A percentile compares a stretch with the other conserved stretches of the same genome.
Conservation (phyloP, 352 stramenopile genomes). For the Phytophthora sojae region DNA sequence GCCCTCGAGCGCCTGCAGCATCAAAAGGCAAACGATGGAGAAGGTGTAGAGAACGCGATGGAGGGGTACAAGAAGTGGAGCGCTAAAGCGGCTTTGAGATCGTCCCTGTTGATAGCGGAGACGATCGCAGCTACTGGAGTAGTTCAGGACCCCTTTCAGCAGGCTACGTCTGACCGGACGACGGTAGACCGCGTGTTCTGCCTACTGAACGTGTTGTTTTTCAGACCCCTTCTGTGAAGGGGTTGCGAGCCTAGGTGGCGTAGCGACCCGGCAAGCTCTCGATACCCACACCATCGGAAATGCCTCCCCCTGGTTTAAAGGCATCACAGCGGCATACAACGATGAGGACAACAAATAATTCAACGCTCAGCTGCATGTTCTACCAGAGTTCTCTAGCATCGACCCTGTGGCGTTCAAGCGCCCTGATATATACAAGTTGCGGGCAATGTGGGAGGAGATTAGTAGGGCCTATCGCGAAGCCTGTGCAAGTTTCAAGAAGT, state of each 20-base stretch:
- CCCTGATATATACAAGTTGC: background rate
- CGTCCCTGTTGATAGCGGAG: background rate
- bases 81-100: background rate
- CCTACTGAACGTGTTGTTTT: background rate
- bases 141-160: background rate
- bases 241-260: background rate
- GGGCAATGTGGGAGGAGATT: background rate
- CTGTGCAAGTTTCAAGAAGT: background rate
- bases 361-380: background rate
- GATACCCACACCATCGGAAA: background rate
- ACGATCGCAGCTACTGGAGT: background rate
- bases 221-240: background rate
- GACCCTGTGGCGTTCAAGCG: background rate
- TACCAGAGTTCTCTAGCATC: background rate
- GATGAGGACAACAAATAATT: background rate
- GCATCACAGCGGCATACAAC: background rate
- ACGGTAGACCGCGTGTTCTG: background rate
- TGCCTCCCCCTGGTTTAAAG: background rate
- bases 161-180: background rate
- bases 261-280: background rate
- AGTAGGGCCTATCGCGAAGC: background rate
- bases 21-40: background rate
- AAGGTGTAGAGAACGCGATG: background rate
- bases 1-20: background rate
- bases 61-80: background rate